Evolutionary conservation across 345 rosid species (phyloP).

Genomic region (Gossypium rotundifolium): DNA sequence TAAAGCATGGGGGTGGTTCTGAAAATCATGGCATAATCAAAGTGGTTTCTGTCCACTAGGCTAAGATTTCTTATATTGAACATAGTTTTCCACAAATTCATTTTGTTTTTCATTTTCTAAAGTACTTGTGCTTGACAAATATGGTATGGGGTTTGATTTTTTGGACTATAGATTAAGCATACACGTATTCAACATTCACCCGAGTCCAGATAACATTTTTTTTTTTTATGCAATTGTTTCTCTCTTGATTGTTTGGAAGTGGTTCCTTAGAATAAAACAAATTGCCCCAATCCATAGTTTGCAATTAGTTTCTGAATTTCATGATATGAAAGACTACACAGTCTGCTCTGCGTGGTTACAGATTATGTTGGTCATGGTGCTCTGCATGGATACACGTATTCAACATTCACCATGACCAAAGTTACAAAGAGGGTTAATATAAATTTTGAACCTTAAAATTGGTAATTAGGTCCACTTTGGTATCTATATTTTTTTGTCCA

Average conservation of each 20-base stretch:
- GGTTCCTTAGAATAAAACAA: not conserved
- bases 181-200: too few species aligned
- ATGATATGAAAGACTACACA: conserved; percentile 5
- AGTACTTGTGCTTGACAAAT: not conserved
- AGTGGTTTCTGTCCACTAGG: not conserved
- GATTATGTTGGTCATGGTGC: not conserved
- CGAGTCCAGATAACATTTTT: too few species aligned
- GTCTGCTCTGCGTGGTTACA: conserved; percentile 8
- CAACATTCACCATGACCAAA: not conserved
- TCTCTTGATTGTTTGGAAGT: not conserved
- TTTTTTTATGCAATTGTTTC: too few species aligned
- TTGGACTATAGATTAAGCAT: too few species aligned
- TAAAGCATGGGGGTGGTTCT: not conserved
- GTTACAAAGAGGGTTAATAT: not conserved
- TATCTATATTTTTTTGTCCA: too few species aligned
- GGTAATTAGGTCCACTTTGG: too few species aligned
- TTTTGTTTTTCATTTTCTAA: not conserved
- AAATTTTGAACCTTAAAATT: too few species aligned
- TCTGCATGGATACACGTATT: not conserved
- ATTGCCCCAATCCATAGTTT: not conserved
- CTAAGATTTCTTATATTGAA: not conserved
- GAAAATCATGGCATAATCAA: not conserved
- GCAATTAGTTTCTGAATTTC: not conserved
- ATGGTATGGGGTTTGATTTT: too few species aligned
- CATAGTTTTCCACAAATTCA: not conserved